A percentile compares a stretch with the other conserved stretches of the same genome.
phyloP scores from a whole-genome alignment of 129 eudicot species.

The Lactuca saligna region DNA sequence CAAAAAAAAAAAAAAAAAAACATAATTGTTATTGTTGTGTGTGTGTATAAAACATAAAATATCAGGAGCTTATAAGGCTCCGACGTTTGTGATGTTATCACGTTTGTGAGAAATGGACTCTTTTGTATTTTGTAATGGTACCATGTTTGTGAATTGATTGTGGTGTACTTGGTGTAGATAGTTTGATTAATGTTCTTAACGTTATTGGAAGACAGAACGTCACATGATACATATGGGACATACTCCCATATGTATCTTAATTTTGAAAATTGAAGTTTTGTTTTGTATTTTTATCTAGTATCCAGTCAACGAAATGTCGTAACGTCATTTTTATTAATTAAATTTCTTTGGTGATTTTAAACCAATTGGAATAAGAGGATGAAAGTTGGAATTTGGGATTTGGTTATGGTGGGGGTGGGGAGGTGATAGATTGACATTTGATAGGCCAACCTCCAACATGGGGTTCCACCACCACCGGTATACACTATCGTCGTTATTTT shows the following conservation, averaged over 20 bases:
- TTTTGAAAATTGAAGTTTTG: too few species aligned
- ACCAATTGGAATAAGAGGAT: background rate
- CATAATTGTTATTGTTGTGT: constrained; percentile 1
- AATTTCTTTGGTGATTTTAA: too few species aligned
- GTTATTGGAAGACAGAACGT: background rate
- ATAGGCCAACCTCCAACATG: background rate
- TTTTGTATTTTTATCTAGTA: too few species aligned
- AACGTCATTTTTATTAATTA: too few species aligned
- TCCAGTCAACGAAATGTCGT: too few species aligned
- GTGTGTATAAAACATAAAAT: constrained; percentile 23
- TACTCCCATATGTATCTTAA: too few species aligned
- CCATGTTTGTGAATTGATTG: constrained; percentile 9
- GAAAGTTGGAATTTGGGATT: background rate
- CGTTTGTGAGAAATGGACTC: background rate
- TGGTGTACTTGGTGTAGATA: background rate
- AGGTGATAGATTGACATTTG: constrained; percentile 2
- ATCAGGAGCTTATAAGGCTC: constrained; percentile 3
- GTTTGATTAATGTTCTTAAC: background rate
- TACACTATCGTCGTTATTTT: background rate
- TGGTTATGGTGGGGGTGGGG: background rate
- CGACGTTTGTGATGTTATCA: background rate
- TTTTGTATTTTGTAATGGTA: constrained; percentile 4
- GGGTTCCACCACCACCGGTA: constrained; percentile 17
- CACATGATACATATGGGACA: too few species aligned
- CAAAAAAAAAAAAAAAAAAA: background rate